Evolutionary conservation across 306 rosid species (phyloP), one percentile per base, ranked within the genome.

Genomic region (Prunus campanulata): DNA sequence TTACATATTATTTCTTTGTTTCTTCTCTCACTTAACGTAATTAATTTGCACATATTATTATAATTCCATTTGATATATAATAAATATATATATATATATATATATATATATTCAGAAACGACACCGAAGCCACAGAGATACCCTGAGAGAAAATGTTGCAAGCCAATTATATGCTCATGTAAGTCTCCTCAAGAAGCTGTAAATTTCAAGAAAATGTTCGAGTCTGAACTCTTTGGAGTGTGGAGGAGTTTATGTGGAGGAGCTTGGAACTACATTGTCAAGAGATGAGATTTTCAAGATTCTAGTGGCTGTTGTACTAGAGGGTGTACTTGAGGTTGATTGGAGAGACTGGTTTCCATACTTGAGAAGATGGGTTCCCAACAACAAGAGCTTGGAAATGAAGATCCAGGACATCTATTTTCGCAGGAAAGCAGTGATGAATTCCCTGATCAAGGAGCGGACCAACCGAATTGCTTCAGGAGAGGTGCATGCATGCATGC

Each of bases 301-400:
- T 78, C 89, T 94, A 20, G 98, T 94, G 78, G 16, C 76, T 49
- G 98, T 90, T 74, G 16, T 82, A 9, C 83, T 91, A 91, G 91
- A 90, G 80, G 97, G 97, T 64, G 96, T 95, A 27, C 89, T 90
- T 55, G 96, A 94, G 69, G 93, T 90, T 80, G 98, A 91, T 62
- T 90, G 98, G 98, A 83, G 97, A 71, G 98, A 94, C 74, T 94
- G 89, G 85, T 94, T 91, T 74, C 98, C 98, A 0, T 91, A 88
- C 71, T 78, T 94, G 70, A 86, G 78, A 79, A 86, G 78, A 79
- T 94, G 98, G 98, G 62, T 89, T 87, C 98, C 98, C 14, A 91
- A 89, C 77, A 89, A 60, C 77, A 87, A 56, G 75, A 66, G 70
- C 20, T 0, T 87, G 27, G 98, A 91, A 72, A 77, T 5, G 61